Base-by-base conservation (phyloP, 306 rosid species). In the Trichosanthes truncata region DNA sequence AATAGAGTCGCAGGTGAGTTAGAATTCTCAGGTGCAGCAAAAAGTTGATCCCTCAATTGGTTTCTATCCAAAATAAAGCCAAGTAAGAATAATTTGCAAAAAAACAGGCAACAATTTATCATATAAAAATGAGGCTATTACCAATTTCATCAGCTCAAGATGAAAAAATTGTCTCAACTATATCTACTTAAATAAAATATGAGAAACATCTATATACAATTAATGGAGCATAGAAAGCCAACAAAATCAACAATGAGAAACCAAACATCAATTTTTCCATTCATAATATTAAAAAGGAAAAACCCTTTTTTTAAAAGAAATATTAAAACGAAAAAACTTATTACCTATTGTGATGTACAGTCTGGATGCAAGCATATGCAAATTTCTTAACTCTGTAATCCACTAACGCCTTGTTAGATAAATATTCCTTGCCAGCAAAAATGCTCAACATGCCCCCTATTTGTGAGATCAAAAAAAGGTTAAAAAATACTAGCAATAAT, bases 341-440 rank as follows among this genome's bases (percentile, higher is more conserved):
- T 25, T 86, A 95, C 98, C 98, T 95, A 79, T 90, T 90, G 74
- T 85, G 92, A 84, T 95, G 89, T 76, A 92, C 57, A 5, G 98
- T 96, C 83, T 90, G 85, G 80, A 92, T 80, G 83, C 96, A 92
- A 55, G 84, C 81, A 83, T 85, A 87, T 67, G 87, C 92, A 83
- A 95, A 84, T 74, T 86, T 84, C 91, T 92, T 92, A 82, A 92
- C 87, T 83, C 97, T 87, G 86, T 80, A 89, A 84, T 91, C 88
- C 81, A 89, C 98, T 81, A 91, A 83, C 82, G 96, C 93, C 79
- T 84, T 82, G 9, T 69, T 73, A 62, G 84, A 85, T 48, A 84
- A 82, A 85, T 91, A 95, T 79, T 91, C 90, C 79, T 49, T 80
- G 78, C 97, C 97, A n/a, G 93, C 91, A 84, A 95, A 88, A 49